Evolutionary conservation across 805 yeast species (phyloP), one percentile per base, ranked within the genome.

Genomic region (Monosporozyma siamensis): DNA sequence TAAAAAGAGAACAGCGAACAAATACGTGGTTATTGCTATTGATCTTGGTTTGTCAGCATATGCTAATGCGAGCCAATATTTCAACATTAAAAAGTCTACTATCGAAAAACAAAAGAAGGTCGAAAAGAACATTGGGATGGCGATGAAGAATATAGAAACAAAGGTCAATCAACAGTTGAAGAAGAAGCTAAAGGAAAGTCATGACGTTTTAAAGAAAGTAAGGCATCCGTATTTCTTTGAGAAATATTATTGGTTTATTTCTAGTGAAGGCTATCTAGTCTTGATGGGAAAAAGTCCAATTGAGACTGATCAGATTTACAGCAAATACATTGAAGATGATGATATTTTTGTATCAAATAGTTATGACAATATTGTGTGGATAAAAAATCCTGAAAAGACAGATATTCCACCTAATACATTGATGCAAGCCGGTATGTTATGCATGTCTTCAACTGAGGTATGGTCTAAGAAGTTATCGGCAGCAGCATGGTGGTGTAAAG

Each of bases 171-270:
- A 74, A 21, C 95, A 89, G 54, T 64, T 89, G 53, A 75, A 77
- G 42, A 76, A 74, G 51, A 72, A 73, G 39, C 64, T 84, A 45
- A 77, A 76, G 40, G 77, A 76, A 45, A 78, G 80, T 36, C 71
- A 71, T 40, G 70, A 70, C 38, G 69, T 69, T 4, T 60, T 70
- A 27, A 79, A 75, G 47, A 77, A 74, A 30, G 66, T 83, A 25
- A 72, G 97, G 38, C 69, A 75, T 4, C 87, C 86, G 38, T 80
- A 70, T 57, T 89, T 96, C 85, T 92, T 92, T 66, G 98, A 92
- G 58, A 92, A 90, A 61, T 90, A 81, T 61, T 78, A 72, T 55
- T 92, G 98, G 98, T 92, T 92, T 56, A 69, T 89, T n/a, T 76
- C 96, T 0, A 78, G 81, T 50, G 97, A 90, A 56, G 89, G 92